Evolutionary conservation across 257 asterid species (phyloP).

Genomic region (Solanum chilense): DNA sequence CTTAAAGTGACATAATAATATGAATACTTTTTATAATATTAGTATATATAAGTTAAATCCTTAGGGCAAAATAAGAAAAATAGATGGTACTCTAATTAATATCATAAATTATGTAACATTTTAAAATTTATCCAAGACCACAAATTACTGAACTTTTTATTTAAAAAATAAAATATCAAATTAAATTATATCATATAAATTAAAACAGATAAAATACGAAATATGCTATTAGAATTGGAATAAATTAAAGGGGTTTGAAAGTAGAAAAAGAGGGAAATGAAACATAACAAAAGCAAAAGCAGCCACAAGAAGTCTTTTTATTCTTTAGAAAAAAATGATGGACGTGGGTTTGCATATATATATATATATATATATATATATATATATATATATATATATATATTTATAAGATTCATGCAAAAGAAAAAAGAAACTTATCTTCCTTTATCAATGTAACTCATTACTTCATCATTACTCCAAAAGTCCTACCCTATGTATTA

Average conservation of each 20-base stretch:
- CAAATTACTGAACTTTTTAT: too few relatives aligned
- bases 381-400: too few relatives aligned
- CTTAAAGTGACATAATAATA: background rate
- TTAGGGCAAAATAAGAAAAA: background rate
- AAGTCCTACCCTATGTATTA: background rate
- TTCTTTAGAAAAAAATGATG: slow-evolving; percentile 26
- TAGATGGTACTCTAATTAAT: too few relatives aligned
- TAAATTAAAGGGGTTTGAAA: background rate
- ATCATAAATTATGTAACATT: too few relatives aligned
- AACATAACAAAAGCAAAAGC: slow-evolving; percentile 59
- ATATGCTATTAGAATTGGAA: background rate
- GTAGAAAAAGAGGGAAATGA: background rate
- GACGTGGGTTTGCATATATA: slow-evolving; percentile 33
- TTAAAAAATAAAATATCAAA: too few relatives aligned
- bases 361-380: too few relatives aligned
- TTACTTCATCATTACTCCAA: slow-evolving; percentile 9
- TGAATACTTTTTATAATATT: background rate
- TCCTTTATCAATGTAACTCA: background rate
- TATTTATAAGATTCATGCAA: slow-evolving; percentile 45
- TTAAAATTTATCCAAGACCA: background rate
- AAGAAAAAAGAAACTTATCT: slow-evolving; percentile 28
- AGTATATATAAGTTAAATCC: too few relatives aligned
- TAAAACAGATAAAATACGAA: too few relatives aligned
- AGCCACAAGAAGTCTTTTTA: slow-evolving; percentile 49
- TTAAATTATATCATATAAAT: background rate